Evolutionary conservation across 148 eudicot genomes (phyloP).

Genomic region (Amaranthus hypochondriacus): DNA sequence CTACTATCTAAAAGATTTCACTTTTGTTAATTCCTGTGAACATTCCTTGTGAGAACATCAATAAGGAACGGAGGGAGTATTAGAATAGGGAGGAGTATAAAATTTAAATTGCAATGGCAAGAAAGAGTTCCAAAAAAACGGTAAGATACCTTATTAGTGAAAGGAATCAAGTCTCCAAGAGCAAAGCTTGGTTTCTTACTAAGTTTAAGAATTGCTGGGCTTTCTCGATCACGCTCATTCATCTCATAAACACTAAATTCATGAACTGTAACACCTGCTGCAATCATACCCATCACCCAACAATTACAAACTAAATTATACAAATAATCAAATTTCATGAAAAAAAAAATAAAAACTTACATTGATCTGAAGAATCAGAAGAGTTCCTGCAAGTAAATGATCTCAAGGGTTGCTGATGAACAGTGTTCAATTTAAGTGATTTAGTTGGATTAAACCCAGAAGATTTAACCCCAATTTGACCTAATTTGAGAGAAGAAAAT

Average conservation of each 20-base stretch:
- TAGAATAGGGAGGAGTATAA: too few species aligned
- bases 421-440: not conserved
- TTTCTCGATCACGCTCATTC: constrained; percentile 33
- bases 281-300: too few species aligned
- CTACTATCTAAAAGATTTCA: too few species aligned
- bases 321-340: not conserved
- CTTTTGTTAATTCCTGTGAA: too few species aligned
- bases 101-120: not conserved
- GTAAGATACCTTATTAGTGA: constrained; percentile 31
- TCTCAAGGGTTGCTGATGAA: not conserved
- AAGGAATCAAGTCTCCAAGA: constrained; percentile 32
- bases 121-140: too few species aligned
- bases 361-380: constrained; percentile 8
- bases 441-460: not conserved
- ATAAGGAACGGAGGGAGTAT: too few species aligned
- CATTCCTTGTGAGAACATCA: too few species aligned
- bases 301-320: too few species aligned
- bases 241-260: constrained; percentile 33
- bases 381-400: constrained; percentile 22
- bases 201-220: constrained; percentile 34
- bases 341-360: not conserved
- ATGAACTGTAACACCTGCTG: constrained; percentile 22
- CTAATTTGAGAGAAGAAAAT: constrained; percentile 5
- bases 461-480: constrained; percentile 8
- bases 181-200: constrained; percentile 25